Conservation (phyloP, 805 yeast species). For the Scheffersomyces lignosus region DNA sequence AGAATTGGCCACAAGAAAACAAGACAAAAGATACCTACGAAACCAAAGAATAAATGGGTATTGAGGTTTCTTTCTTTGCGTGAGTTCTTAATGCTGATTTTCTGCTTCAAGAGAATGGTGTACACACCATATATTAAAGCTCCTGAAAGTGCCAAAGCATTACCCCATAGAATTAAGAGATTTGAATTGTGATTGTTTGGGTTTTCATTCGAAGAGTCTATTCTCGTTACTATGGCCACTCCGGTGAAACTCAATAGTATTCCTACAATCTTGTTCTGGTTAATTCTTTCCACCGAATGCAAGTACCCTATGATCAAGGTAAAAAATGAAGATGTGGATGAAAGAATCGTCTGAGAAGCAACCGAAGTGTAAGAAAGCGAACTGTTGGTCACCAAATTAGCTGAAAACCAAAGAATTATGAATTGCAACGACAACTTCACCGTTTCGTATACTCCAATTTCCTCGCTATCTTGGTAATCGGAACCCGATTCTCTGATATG, state of each 20-base stretch:
- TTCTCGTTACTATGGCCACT: conserved; percentile 72
- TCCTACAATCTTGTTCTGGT: conserved; percentile 64
- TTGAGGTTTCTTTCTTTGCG: conserved; percentile 73
- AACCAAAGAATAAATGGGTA: conserved; percentile 89
- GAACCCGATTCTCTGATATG: background rate
- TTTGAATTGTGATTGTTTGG: conserved; percentile 18
- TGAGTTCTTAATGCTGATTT: conserved; percentile 44
- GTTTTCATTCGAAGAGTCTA: conserved; percentile 49
- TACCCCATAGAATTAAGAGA: conserved; percentile 56
- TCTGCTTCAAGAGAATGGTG: conserved; percentile 77
- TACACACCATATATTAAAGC: conserved; percentile 92
- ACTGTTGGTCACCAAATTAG: conserved; percentile 87
- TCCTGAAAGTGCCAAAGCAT: conserved; percentile 74
- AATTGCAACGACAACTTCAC: conserved; percentile 75
- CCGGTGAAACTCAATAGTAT: conserved; percentile 74
- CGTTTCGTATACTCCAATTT: conserved; percentile 59
- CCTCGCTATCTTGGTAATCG: conserved; percentile 6
- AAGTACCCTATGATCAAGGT: conserved; percentile 80
- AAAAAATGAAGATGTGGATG: conserved; percentile 92
- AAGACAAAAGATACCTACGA: conserved; percentile 84
- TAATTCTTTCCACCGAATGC: conserved; percentile 69
- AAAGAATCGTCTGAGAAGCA: conserved; percentile 88
- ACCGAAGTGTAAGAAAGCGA: conserved; percentile 87
- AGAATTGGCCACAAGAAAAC: conserved; percentile 81
- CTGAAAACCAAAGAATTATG: conserved; percentile 84